Evolutionary conservation across 2,329 filamentous ascomycete genomes (phyloP).

Genomic region (Phaeosphaeriaceae sp.): DNA sequence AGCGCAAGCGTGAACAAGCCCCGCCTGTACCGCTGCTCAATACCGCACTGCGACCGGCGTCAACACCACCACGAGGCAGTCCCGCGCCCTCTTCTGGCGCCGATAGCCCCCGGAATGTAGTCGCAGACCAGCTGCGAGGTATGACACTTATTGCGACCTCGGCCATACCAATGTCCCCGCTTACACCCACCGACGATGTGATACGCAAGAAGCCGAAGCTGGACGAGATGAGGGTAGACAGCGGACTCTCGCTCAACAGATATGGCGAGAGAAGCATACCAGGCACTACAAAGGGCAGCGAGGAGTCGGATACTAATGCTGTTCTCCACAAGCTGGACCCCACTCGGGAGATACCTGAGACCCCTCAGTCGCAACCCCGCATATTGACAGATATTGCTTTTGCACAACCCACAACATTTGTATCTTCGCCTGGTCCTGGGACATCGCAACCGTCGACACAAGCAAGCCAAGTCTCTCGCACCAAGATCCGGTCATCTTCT

Average conservation of each 20-base stretch:
- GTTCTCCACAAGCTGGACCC: slow-evolving; percentile 5
- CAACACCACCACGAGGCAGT: slow-evolving; percentile 34
- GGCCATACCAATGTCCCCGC: slow-evolving; percentile 43
- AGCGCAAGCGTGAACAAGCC: slow-evolving; percentile 47
- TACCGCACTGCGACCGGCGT: slow-evolving; percentile 39
- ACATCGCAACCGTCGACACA: slow-evolving; percentile 10
- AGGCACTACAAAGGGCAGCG: slow-evolving; percentile 3
- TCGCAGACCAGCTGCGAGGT: slow-evolving; percentile 46
- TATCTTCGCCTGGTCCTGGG: slow-evolving; percentile 20
- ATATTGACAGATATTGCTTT: slow-evolving; percentile 40
- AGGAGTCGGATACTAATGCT: slow-evolving; percentile 13
- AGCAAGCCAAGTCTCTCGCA: slow-evolving; percentile 8
- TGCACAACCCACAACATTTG: slow-evolving; percentile 39
- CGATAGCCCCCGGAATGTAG: slow-evolving; percentile 45
- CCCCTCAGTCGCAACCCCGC: slow-evolving; percentile 44
- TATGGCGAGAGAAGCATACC: slow-evolving; percentile 10
- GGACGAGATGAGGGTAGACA: slow-evolving; percentile 31
- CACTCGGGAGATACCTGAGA: slow-evolving; percentile 37
- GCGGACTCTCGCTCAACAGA: slow-evolving; percentile 20
- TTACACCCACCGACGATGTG: slow-evolving; percentile 44
- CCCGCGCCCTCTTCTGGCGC: slow-evolving; percentile 30
- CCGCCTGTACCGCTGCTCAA: slow-evolving; percentile 41
- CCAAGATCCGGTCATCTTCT: slow-evolving; percentile 16
- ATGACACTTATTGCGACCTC: slow-evolving; percentile 37
- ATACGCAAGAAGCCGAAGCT: slow-evolving; percentile 48